Conservation (phyloP, 805 yeast species). For the Metschnikowia rubicola region DNA sequence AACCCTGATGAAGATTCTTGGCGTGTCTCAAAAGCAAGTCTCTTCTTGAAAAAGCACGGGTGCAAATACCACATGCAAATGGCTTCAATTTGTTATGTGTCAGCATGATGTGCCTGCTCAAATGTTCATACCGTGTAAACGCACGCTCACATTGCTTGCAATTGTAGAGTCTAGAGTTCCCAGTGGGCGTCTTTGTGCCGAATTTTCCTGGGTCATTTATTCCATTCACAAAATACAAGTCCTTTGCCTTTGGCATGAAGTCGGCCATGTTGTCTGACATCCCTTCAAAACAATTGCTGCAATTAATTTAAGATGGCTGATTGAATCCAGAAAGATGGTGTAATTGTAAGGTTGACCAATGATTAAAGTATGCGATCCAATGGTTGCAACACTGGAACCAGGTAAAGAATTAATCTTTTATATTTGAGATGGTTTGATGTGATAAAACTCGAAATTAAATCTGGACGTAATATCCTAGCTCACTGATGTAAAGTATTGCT, state of each 20-base stretch:
- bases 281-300: background rate
- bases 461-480: too few species aligned
- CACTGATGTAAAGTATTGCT: too few species aligned
- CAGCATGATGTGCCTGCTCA: slow-evolving; percentile 39
- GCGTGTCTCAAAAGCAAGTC: slow-evolving; percentile 44
- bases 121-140: slow-evolving; percentile 45
- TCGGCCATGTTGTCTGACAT: slow-evolving; percentile 2
- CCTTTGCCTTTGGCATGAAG: slow-evolving; percentile 5
- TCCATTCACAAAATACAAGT: slow-evolving; percentile 10
- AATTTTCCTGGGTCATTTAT: slow-evolving; percentile 19
- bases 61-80: slow-evolving; percentile 42
- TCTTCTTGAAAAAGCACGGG: slow-evolving; percentile 40
- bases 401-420: background rate
- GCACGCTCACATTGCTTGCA: slow-evolving; percentile 43
- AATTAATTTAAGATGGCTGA: background rate
- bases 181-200: slow-evolving; percentile 43
- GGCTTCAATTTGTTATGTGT: slow-evolving; percentile 46
- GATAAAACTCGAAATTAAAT: too few species aligned
- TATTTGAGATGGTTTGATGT: background rate
- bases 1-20: slow-evolving; percentile 42
- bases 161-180: slow-evolving; percentile 40
- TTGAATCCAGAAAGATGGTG: too few species aligned
- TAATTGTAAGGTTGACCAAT: too few species aligned
- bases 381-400: too few species aligned
- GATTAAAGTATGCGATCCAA: too few species aligned